These are phyloP conservation scores for Trichopus zeylanicus DNA, from an alignment of 116 monocot species.

Conservation along the genomic window DNA sequence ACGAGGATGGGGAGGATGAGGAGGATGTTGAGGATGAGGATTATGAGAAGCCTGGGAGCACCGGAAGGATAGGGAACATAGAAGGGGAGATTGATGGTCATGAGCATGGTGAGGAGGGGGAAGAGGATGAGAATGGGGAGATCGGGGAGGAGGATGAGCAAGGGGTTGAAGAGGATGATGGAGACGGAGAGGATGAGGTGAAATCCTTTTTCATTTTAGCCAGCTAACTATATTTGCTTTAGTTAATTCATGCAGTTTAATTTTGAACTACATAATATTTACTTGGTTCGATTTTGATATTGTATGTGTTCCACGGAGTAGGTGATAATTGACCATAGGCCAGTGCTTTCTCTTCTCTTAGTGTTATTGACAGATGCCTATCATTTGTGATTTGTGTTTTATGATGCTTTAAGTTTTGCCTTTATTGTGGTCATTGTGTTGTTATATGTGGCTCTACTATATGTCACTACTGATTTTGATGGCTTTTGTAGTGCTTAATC, in stretches of 20 bases:
- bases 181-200: slow-evolving; percentile 27
- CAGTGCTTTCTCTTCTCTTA: too few species aligned
- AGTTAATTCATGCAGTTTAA: background rate
- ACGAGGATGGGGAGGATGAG: slow-evolving; percentile 36
- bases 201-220: background rate
- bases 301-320: too few species aligned
- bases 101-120: slow-evolving; percentile 44
- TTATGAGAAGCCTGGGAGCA: slow-evolving; percentile 24
- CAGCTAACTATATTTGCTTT: background rate
- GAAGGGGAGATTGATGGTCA: slow-evolving; percentile 85
- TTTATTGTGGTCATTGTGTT: too few species aligned
- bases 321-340: too few species aligned
- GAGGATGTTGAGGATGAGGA: slow-evolving; percentile 45
- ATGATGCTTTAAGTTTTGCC: too few species aligned
- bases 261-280: background rate
- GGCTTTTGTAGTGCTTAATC: too few species aligned
- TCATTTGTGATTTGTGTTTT: too few species aligned
- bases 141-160: slow-evolving; percentile 72
- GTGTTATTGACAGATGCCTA: too few species aligned
- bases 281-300: background rate
- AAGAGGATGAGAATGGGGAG: slow-evolving; percentile 71
- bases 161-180: slow-evolving; percentile 38
- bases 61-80: slow-evolving; percentile 26
- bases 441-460: too few species aligned
- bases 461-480: too few species aligned